Base-by-base conservation (phyloP, 1,284 basidiomycete species). In the Amylostereum areolatum region DNA sequence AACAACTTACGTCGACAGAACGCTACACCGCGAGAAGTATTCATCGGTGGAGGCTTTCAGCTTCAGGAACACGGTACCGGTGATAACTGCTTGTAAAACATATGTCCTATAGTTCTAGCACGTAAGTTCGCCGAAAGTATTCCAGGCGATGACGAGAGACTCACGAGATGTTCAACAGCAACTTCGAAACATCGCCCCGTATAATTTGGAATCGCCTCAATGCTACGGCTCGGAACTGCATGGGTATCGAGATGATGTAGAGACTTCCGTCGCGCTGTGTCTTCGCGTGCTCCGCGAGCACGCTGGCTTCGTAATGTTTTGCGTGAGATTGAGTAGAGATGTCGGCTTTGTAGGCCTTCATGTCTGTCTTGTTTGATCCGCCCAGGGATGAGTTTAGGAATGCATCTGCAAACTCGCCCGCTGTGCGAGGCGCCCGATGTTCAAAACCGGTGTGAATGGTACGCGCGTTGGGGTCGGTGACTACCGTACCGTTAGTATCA, bases 391-490 rank as follows among this genome's bases (percentile, higher is more conserved):
- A 71, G 37, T 62, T 57, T 28, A 49, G 52, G 59, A 69, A 78
- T 34, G 66, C 58, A 1, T 46, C 54, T 1, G 75, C 78, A 51
- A 89, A 84, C 52, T 89, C 85, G 5, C 69, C 70, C 0, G 86
- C 68, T 0, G 81, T 83, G 11, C 74, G 71, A 0, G 89, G 88
- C 1, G 80, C 72, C 10, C 62, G 63, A 10, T 62, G 57, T 52
- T 73, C 67, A 48, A 73, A 67, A 1, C 78, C 83, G 2, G 68
- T 53, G 28, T 76, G 71, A 18, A 75, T 64, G 10, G 68, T 73
- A 34, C 86, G 83, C 39, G 79, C 83, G 9, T 71, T 63, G 0
- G 78, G 70, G 58, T 83, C 78, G 1, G 85, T 87, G 18, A 85
- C 70, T 4, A 68, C 62, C 3, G 75, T 71, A 25, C 18, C 18